These are phyloP conservation scores for Plasmodium reichenowi DNA, from an alignment of 169 alveolate genomes.

Conservation along the genomic window DNA sequence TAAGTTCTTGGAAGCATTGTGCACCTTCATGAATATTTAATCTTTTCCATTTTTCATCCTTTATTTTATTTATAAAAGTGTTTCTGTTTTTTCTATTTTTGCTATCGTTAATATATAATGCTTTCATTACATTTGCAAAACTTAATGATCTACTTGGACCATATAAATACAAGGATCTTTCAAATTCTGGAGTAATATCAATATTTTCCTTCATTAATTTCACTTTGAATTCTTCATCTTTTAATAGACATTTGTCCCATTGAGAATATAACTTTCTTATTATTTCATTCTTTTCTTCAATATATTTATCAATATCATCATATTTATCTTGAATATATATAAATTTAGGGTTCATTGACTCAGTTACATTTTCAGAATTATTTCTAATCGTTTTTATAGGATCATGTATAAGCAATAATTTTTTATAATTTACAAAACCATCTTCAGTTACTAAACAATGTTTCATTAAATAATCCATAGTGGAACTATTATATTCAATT, in stretches of 20 bases:
- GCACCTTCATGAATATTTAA: constrained; percentile 48
- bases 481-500: constrained; percentile 52
- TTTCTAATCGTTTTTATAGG: constrained; percentile 52
- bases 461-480: constrained; percentile 65
- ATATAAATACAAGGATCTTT: constrained; percentile 57
- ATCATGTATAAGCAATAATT: constrained; percentile 57
- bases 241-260: constrained; percentile 74
- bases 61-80: constrained; percentile 61
- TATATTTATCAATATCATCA: constrained; percentile 68
- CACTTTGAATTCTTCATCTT: constrained; percentile 67
- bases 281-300: constrained; percentile 62
- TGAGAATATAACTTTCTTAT: constrained; percentile 70
- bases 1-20: constrained; percentile 42
- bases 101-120: constrained; percentile 55
- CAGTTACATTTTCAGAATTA: constrained; percentile 53
- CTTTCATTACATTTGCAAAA: constrained; percentile 74
- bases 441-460: constrained; percentile 64
- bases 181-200: constrained; percentile 74
- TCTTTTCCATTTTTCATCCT: constrained; percentile 53
- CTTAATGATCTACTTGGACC: constrained; percentile 76
- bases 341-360: constrained; percentile 51
- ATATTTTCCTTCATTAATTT: constrained; percentile 41
- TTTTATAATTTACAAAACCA: constrained; percentile 69
- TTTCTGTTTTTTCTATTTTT: constrained; percentile 57
- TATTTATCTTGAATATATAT: constrained; percentile 59